These are phyloP conservation scores for Verticillium alfalfae DNA, from an alignment of 2,329 filamentous ascomycete genomes.

Conservation along the genomic window DNA sequence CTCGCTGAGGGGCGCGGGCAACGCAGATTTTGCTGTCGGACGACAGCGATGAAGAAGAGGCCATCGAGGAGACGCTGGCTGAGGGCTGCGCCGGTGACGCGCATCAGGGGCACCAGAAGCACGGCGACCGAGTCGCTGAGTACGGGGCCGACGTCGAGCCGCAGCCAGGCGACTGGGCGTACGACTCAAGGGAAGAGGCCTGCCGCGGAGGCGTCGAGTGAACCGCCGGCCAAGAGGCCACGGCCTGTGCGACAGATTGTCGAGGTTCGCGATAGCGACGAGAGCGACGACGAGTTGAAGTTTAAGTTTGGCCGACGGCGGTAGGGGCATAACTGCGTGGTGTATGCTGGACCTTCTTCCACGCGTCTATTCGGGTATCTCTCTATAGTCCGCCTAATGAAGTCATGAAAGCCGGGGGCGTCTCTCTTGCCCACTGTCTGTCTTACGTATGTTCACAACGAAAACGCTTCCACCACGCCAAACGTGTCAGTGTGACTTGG, in stretches of 20 bases:
- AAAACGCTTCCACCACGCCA: background rate
- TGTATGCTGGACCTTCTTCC: background rate
- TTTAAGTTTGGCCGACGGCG: conserved; percentile 50
- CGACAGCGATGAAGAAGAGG: conserved; percentile 26
- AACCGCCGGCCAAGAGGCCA: conserved; percentile 24
- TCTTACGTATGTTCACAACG: background rate
- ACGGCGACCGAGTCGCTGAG: conserved; percentile 11
- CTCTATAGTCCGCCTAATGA: conserved; percentile 12
- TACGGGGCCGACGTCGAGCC: background rate
- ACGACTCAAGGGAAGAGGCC: conserved; percentile 23
- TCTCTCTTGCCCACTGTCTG: background rate
- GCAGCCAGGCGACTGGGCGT: conserved; percentile 20
- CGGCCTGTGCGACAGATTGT: conserved; percentile 26
- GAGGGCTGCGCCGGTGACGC: background rate
- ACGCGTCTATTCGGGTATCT: conserved; percentile 21
- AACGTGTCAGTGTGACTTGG: background rate
- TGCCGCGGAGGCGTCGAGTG: conserved; percentile 22
- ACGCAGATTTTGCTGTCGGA: conserved; percentile 24
- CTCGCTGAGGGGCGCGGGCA: conserved; percentile 8
- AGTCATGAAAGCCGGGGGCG: background rate
- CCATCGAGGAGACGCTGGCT: background rate
- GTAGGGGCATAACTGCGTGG: conserved; percentile 13
- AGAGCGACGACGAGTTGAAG: conserved; percentile 51
- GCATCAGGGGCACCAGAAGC: conserved; percentile 9
- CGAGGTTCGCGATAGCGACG: conserved; percentile 31